These are phyloP conservation scores for Apiotrichum mycotoxinovorans DNA, from an alignment of 1,284 basidiomycete species.

Conservation along the genomic window DNA sequence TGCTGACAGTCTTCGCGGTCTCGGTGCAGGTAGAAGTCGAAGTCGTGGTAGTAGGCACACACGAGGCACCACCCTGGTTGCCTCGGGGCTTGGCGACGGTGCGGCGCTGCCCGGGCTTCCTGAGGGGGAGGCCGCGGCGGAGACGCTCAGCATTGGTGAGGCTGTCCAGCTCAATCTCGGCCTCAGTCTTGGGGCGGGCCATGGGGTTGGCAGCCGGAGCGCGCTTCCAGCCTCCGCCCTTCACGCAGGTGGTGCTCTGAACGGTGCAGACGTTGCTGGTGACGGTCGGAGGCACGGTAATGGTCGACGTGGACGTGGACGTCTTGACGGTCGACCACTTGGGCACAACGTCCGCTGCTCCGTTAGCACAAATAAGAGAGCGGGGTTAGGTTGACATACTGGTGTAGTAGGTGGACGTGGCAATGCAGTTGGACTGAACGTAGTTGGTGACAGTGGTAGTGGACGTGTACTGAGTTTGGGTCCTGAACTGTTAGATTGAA, in stretches of 20 bases:
- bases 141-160: conserved; percentile 17
- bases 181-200: not conserved
- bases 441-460: too few relatives aligned
- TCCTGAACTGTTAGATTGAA: too few relatives aligned
- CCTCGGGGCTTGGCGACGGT: not conserved
- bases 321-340: not conserved
- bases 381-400: not conserved
- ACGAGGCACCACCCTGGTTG: not conserved
- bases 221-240: too few relatives aligned
- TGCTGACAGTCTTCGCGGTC: too few relatives aligned
- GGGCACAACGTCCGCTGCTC: not conserved
- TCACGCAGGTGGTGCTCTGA: not conserved
- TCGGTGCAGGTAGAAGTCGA: too few relatives aligned
- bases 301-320: not conserved
- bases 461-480: too few relatives aligned
- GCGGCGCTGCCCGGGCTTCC: not conserved
- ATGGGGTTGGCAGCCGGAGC: not conserved
- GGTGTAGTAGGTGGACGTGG: too few relatives aligned
- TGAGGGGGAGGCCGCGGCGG: conserved; percentile 13
- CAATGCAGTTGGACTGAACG: too few relatives aligned
- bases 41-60: not conserved
- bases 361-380: not conserved
- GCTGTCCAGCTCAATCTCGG: not conserved
- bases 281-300: not conserved
- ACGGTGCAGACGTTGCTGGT: not conserved